Evolutionary conservation across 139 green algal genomes (phyloP).

Genomic region (Ettlia oleoabundans): DNA sequence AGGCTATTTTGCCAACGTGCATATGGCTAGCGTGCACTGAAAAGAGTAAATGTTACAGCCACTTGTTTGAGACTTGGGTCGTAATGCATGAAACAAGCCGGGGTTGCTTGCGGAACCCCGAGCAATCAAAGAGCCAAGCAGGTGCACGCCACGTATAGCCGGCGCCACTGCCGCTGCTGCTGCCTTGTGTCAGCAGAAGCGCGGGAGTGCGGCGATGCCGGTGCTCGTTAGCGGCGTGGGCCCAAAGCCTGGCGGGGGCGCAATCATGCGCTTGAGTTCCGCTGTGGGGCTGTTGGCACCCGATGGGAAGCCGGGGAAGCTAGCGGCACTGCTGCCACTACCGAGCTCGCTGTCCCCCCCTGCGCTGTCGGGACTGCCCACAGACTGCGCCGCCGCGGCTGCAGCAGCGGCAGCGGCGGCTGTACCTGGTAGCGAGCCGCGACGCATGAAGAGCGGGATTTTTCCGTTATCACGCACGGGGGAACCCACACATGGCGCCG

Average conservation of each 20-base stretch:
- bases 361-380: neutral
- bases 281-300: conserved; percentile 13
- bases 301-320: conserved; percentile 27
- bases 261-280: conserved; percentile 18
- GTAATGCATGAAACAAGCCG: no score
- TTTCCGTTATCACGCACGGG: conserved; percentile 15
- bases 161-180: no score
- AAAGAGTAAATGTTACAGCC: no score
- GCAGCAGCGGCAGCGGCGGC: neutral
- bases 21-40: no score
- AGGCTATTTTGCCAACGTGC: no score
- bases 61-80: no score
- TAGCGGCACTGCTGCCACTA: conserved; percentile 5
- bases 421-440: conserved; percentile 4
- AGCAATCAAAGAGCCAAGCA: no score
- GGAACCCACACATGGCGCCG: neutral
- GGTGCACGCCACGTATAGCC: no score
- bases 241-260: conserved; percentile 23
- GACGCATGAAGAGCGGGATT: conserved; percentile 25
- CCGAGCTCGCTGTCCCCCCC: no score
- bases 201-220: conserved; percentile 19
- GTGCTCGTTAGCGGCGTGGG: neutral
- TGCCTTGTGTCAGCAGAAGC: conserved; percentile 11
- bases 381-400: neutral
- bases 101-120: no score